phyloP scores from a whole-genome alignment of 371 early-diverging fungal genomes.

The Rhizopus stolonifer region DNA sequence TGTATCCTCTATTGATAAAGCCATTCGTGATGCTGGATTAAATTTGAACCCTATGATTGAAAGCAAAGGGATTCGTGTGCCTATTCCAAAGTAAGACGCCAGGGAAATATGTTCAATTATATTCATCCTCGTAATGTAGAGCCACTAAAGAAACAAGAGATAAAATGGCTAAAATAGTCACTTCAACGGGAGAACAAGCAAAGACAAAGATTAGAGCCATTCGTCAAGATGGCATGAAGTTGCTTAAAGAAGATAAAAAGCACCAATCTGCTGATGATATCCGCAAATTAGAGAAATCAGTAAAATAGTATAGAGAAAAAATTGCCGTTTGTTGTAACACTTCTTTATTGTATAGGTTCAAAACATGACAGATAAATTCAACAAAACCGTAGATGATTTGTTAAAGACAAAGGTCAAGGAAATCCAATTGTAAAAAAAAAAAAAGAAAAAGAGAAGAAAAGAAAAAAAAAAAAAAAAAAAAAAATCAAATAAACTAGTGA shows the following conservation, averaged over 20 bases:
- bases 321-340: not conserved
- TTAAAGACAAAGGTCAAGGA: conserved; percentile 76
- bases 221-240: conserved; percentile 75
- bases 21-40: conserved; percentile 79
- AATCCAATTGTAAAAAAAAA: conserved; percentile 53
- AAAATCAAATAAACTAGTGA: too few relatives aligned
- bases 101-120: too few relatives aligned
- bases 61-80: conserved; percentile 72
- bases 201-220: conserved; percentile 66
- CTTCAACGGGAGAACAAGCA: conserved; percentile 67
- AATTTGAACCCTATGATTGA: conserved; percentile 81
- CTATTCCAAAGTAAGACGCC: conserved; percentile 78
- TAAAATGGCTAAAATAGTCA: conserved; percentile 69
- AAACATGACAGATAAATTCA: conserved; percentile 67
- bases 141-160: conserved; percentile 80
- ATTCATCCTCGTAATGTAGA: too few relatives aligned
- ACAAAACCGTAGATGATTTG: conserved; percentile 67
- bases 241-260: conserved; percentile 70
- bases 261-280: conserved; percentile 59
- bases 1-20: conserved; percentile 71
- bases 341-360: conserved; percentile 56
- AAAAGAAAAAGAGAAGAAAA: too few relatives aligned
- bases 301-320: conserved; percentile 15
- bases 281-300: conserved; percentile 62
- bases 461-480: too few relatives aligned